Evolutionary conservation across 1,284 basidiomycete genomes (phyloP).

Genomic region (Agroathelia rolfsii): DNA sequence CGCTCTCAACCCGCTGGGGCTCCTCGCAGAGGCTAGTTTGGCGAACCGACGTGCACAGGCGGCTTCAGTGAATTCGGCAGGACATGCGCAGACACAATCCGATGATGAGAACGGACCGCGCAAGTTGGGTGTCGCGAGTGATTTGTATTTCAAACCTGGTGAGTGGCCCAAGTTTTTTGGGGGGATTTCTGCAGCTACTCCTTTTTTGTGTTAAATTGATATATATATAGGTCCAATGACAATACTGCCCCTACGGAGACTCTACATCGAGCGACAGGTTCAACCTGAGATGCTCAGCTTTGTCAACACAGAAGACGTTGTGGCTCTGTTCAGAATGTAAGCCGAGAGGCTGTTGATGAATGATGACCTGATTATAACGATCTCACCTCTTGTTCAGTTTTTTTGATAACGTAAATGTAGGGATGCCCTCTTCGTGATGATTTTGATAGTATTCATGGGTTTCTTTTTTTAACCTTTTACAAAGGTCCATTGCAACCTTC

Average conservation of each 20-base stretch:
- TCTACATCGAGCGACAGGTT: constrained; percentile 84
- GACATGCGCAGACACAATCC: constrained; percentile 17
- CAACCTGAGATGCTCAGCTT: constrained; percentile 88
- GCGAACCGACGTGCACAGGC: constrained; percentile 64
- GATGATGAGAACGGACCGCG: constrained; percentile 26
- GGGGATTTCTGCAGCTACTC: constrained; percentile 5
- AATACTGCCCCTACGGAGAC: constrained; percentile 72
- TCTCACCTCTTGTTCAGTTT: constrained; percentile 34
- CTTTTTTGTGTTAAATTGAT: constrained; percentile 10
- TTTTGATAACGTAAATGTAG: constrained; percentile 69
- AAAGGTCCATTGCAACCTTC: constrained; percentile 63
- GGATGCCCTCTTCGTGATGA: constrained; percentile 18
- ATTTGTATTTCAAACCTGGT: constrained; percentile 93
- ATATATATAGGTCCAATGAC: constrained; percentile 63
- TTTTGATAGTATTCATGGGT: too few species aligned
- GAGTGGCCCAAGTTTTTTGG: constrained; percentile 12
- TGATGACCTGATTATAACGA: constrained; percentile 9
- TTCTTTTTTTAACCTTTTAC: constrained; percentile 10
- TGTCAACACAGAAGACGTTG: constrained; percentile 74
- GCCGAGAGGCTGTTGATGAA: constrained; percentile 21
- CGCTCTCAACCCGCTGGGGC: constrained; percentile 79
- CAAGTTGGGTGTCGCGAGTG: constrained; percentile 77
- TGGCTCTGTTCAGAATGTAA: constrained; percentile 87
- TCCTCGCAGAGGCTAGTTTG: constrained; percentile 85
- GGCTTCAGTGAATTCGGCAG: constrained; percentile 18